These are phyloP conservation scores for Eucalyptus pauciflora DNA, from an alignment of 345 rosid genomes.

Conservation along the genomic window DNA sequence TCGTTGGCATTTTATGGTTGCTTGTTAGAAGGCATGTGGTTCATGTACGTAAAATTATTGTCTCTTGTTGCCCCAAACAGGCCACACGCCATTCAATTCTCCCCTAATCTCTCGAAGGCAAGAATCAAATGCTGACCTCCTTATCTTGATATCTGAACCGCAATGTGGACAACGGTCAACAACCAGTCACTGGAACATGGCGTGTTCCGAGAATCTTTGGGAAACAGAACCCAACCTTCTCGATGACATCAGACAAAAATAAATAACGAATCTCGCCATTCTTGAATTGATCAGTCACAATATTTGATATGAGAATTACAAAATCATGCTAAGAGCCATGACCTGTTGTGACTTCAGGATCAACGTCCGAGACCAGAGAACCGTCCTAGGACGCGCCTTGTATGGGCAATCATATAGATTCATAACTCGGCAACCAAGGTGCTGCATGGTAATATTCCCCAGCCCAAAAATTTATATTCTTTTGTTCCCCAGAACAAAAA, in stretches of 20 bases:
- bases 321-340: neutral
- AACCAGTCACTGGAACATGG: neutral
- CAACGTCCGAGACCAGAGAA: neutral
- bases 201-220: neutral
- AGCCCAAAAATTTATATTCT: no score
- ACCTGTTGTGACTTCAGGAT: neutral
- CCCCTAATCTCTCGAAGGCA: rapidly evolving
- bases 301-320: neutral
- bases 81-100: neutral
- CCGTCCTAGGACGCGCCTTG: neutral
- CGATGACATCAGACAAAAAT: neutral
- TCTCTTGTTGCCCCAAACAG: neutral
- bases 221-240: neutral
- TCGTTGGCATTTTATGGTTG: neutral
- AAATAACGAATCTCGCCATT: no score
- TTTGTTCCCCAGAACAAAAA: no score
- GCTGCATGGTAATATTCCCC: no score
- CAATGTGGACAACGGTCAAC: neutral
- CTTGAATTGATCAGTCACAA: no score
- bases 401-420: neutral
- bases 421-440: neutral
- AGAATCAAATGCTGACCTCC: neutral
- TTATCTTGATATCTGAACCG: neutral
- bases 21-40: rapidly evolving
- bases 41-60: neutral